phyloP scores from a whole-genome alignment of 225 moss, liverwort and hornwort genomes.

The Climacium dendroides region DNA sequence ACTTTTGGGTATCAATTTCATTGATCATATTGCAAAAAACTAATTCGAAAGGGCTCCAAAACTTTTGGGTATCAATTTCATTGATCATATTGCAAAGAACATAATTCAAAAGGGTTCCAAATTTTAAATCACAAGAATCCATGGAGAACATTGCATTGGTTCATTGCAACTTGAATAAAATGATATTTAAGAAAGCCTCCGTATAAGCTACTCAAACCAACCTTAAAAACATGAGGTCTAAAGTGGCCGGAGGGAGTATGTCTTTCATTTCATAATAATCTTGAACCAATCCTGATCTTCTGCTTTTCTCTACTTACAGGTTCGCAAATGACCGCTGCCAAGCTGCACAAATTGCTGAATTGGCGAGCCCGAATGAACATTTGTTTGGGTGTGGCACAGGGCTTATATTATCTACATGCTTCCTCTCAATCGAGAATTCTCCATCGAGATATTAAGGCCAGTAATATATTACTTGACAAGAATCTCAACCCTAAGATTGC shows the following conservation, averaged over 20 bases:
- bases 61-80: no score
- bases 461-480: constrained; percentile 29
- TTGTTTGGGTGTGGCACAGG: constrained; percentile 15
- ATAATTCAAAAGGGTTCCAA: background rate
- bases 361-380: constrained; percentile 15
- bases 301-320: background rate
- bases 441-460: constrained; percentile 32
- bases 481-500: constrained; percentile 20
- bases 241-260: background rate
- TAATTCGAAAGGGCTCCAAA: no score
- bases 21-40: no score
- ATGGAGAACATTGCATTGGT: background rate
- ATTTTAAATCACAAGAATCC: background rate
- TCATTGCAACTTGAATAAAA: background rate
- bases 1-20: no score
- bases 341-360: background rate
- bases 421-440: constrained; percentile 22
- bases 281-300: background rate
- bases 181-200: background rate
- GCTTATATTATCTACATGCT: constrained; percentile 25
- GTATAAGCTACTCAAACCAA: background rate
- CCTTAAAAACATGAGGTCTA: background rate
- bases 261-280: background rate
- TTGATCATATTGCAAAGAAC: no score
- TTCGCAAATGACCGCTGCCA: background rate